A percentile compares a stretch with the other conserved stretches of the same genome.
phyloP scores from a whole-genome alignment of 2,329 filamentous ascomycete species.

The Aspergillus caelatus region DNA sequence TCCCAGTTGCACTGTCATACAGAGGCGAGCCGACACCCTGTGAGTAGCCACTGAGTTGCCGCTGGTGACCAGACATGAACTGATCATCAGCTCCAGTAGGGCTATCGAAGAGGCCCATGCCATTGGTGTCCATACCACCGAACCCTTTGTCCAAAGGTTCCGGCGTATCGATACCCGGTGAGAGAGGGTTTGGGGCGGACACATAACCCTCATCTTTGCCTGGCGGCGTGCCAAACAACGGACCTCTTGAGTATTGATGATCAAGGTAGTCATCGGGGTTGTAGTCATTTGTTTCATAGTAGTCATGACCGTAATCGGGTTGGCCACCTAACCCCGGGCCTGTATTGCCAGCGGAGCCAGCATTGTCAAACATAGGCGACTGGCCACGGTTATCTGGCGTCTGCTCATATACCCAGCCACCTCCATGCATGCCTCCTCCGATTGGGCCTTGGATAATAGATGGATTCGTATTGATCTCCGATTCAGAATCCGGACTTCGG shows the following conservation, averaged over 20 bases:
- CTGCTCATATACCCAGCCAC: slow-evolving; percentile 58
- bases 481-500: slow-evolving; percentile 50
- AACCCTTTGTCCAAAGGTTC: slow-evolving; percentile 50
- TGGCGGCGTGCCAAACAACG: slow-evolving; percentile 55
- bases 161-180: slow-evolving; percentile 51
- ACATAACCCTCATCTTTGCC: slow-evolving; percentile 90
- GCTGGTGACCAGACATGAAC: slow-evolving; percentile 62
- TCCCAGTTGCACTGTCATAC: slow-evolving; percentile 86
- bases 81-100: slow-evolving; percentile 60
- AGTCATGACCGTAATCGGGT: slow-evolving; percentile 61
- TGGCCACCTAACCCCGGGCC: slow-evolving; percentile 59
- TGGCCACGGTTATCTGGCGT: slow-evolving; percentile 53
- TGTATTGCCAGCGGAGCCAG: slow-evolving; percentile 53
- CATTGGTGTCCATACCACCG: slow-evolving; percentile 57
- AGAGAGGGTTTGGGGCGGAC: slow-evolving; percentile 68
- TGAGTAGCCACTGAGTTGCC: slow-evolving; percentile 84
- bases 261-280: slow-evolving; percentile 43
- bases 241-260: slow-evolving; percentile 37
- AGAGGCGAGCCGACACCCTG: slow-evolving; percentile 88
- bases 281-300: slow-evolving; percentile 54
- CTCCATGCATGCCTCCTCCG: slow-evolving; percentile 55
- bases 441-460: slow-evolving; percentile 78
- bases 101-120: slow-evolving; percentile 55
- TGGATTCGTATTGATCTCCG: slow-evolving; percentile 79
- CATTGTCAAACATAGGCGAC: slow-evolving; percentile 28